Conservation (phyloP, 2,329 filamentous ascomycete species). For the Chaetomiaceae sp. region DNA sequence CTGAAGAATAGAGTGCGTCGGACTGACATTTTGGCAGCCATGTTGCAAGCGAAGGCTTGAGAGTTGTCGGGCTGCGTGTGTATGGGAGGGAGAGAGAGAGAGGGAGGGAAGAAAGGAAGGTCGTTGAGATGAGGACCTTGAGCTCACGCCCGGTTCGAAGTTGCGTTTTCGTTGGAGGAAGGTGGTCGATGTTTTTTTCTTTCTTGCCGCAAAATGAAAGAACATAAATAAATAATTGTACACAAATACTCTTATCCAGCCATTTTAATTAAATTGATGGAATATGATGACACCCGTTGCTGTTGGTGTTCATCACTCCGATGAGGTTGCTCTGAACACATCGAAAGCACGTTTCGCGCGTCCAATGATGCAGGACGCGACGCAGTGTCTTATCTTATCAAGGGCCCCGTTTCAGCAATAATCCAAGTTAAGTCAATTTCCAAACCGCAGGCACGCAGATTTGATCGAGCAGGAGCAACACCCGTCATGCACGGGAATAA, state of each 20-base stretch:
- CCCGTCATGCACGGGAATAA: no score
- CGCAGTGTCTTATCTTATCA: slow-evolving; percentile 8
- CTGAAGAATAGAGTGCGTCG: slow-evolving; percentile 9
- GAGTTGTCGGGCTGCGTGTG: background rate
- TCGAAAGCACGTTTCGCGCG: background rate
- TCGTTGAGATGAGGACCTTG: no score
- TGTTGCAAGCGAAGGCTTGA: slow-evolving; percentile 6
- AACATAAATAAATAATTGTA: no score
- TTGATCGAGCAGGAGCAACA: no score
- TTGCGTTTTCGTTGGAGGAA: background rate
- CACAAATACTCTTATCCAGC: no score
- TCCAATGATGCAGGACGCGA: slow-evolving; percentile 9
- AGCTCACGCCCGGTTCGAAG: no score
- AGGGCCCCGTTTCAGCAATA: background rate
- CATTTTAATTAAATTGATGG: no score
- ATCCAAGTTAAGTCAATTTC: no score
- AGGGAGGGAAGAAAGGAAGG: background rate
- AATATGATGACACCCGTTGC: no score
- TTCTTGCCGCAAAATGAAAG: no score
- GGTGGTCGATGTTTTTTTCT: background rate
- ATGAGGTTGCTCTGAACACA: background rate
- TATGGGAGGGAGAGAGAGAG: background rate
- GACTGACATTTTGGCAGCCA: slow-evolving; percentile 27
- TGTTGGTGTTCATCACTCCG: background rate
- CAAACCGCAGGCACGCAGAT: no score